phyloP scores from a whole-genome alignment of 345 rosid species.

The Brassica nigra region DNA sequence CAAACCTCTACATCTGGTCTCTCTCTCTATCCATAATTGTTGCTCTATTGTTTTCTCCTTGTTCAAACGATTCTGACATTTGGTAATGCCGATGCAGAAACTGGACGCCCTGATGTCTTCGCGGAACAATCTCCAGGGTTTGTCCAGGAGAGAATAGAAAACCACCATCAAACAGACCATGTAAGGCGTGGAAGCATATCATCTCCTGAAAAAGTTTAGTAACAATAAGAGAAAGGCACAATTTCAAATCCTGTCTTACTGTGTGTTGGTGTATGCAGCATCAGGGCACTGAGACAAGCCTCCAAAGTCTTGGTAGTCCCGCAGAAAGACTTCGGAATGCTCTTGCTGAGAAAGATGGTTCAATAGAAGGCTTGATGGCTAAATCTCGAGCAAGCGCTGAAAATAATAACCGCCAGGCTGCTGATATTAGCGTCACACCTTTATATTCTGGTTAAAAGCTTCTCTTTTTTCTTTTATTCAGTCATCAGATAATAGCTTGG shows the following conservation, averaged over 20 bases:
- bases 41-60: slow-evolving; percentile 21
- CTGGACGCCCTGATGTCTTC: slow-evolving; percentile 47
- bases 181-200: slow-evolving; percentile 47
- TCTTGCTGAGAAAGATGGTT: slow-evolving; percentile 32
- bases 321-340: slow-evolving; percentile 50
- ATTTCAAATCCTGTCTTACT: slow-evolving; percentile 27
- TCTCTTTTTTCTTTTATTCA: background rate
- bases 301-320: slow-evolving; percentile 44
- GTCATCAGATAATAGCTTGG: slow-evolving; percentile 20
- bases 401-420: slow-evolving; percentile 32
- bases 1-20: slow-evolving; percentile 60
- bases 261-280: slow-evolving; percentile 50
- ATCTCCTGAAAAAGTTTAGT: slow-evolving; percentile 10
- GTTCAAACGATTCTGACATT: slow-evolving; percentile 22
- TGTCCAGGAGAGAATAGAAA: slow-evolving; percentile 41
- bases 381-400: slow-evolving; percentile 47
- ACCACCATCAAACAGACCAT: slow-evolving; percentile 46
- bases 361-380: slow-evolving; percentile 40
- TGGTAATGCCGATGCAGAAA: slow-evolving; percentile 48
- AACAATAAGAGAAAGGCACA: slow-evolving; percentile 17
- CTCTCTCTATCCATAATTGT: slow-evolving; percentile 35
- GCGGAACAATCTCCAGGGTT: slow-evolving; percentile 56
- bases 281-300: slow-evolving; percentile 49
- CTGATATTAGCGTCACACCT: slow-evolving; percentile 53
- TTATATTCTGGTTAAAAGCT: slow-evolving; percentile 59